These are phyloP conservation scores for Fraxinus sp. DNA, from an alignment of 305 asterid genomes.

Conservation along the genomic window DNA sequence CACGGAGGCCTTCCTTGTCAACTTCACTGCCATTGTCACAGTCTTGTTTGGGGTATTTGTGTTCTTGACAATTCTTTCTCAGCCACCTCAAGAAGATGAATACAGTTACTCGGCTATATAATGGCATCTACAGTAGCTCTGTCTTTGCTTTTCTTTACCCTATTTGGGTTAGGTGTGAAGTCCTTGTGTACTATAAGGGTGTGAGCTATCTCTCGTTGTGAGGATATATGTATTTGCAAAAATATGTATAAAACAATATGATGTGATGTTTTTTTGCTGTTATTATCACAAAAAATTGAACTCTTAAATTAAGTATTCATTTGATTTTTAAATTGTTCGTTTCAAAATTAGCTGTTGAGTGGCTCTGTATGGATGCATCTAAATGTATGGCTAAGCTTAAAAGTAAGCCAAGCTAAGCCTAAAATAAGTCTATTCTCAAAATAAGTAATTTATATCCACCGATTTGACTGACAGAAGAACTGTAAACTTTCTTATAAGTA, in stretches of 20 bases:
- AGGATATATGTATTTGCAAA: neutral
- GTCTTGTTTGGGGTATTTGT: slow-evolving; percentile 73
- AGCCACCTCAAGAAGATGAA: slow-evolving; percentile 58
- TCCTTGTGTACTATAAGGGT: neutral
- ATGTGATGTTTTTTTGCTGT: neutral
- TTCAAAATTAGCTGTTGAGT: neutral
- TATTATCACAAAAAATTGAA: neutral
- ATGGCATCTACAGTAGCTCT: neutral
- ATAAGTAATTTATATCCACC: neutral
- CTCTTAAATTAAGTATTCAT: neutral
- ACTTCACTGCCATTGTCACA: slow-evolving; percentile 79
- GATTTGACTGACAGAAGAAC: neutral
- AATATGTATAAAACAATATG: no score
- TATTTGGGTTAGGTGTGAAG: neutral
- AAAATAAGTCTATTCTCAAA: neutral
- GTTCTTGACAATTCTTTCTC: slow-evolving; percentile 62
- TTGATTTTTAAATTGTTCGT: neutral
- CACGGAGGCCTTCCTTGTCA: slow-evolving; percentile 80
- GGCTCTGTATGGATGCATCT: neutral
- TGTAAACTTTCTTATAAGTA: no score
- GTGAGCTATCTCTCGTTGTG: neutral
- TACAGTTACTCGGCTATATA: slow-evolving; percentile 64
- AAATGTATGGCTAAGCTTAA: neutral
- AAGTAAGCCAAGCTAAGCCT: neutral
- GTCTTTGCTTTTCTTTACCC: neutral